phyloP scores from a whole-genome alignment of 768 basidiomycete genomes.

The Boletus vinaceobasis region DNA sequence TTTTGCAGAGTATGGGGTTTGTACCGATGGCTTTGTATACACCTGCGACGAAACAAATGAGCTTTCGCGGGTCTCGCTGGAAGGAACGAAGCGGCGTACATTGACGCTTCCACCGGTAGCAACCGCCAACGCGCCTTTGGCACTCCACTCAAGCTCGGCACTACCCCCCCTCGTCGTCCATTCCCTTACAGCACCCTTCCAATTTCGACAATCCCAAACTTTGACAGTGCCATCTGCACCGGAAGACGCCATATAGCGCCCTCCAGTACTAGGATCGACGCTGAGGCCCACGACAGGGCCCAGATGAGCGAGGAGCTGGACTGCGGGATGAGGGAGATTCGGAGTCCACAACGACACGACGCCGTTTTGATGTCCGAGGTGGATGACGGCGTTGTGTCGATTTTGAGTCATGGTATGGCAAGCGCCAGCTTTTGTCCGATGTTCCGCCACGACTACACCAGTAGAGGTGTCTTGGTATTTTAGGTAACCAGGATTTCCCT shows the following conservation, averaged over 20 bases:
- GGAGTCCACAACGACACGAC: slow-evolving; percentile 97
- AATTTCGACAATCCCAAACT: slow-evolving; percentile 96
- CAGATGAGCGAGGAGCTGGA: slow-evolving; percentile 86
- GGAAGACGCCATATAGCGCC: slow-evolving; percentile 87
- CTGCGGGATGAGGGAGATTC: slow-evolving; percentile 86
- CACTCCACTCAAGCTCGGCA: slow-evolving; percentile 80
- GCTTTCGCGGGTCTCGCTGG: background rate
- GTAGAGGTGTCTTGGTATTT: slow-evolving; percentile 98
- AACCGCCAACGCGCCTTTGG: slow-evolving; percentile 77
- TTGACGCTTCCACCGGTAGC: slow-evolving; percentile 83
- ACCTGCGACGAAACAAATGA: slow-evolving; percentile 42
- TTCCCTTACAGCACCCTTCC: slow-evolving; percentile 82
- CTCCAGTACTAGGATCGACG: slow-evolving; percentile 81
- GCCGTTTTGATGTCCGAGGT: slow-evolving; percentile 94
- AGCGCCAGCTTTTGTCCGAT: slow-evolving; percentile 86
- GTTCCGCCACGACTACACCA: slow-evolving; percentile 78
- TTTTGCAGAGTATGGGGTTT: slow-evolving; percentile 46
- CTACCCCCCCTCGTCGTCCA: slow-evolving; percentile 70
- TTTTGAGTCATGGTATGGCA: slow-evolving; percentile 78
- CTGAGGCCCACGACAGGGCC: slow-evolving; percentile 81
- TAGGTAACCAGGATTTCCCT: slow-evolving; percentile 87
- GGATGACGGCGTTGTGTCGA: slow-evolving; percentile 87
- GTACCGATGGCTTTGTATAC: slow-evolving; percentile 67
- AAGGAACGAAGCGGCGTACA: slow-evolving; percentile 38
- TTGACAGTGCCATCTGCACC: slow-evolving; percentile 89